phyloP scores from a whole-genome alignment of 805 yeast genomes.

The Blastobotrys chiropterorum region DNA sequence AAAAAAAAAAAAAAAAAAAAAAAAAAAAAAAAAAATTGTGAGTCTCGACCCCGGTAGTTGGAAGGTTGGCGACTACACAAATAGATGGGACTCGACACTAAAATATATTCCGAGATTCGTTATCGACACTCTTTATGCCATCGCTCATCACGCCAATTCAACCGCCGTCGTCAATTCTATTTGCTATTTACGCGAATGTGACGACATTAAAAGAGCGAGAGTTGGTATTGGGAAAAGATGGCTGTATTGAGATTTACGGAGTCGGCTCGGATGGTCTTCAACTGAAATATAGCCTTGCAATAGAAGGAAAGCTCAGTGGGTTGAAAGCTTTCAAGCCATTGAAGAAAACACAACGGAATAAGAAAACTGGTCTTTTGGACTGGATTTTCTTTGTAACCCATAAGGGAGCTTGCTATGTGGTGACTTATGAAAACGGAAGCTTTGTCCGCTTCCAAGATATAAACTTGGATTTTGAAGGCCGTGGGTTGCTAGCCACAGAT shows the following conservation, averaged over 20 bases:
- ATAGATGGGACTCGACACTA: too few species aligned
- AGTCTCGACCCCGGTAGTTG: background rate
- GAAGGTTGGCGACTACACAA: too few species aligned
- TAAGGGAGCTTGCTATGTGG: background rate
- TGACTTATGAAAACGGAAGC: background rate
- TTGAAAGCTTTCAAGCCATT: background rate
- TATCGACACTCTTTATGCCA: too few species aligned
- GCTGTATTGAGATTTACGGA: background rate
- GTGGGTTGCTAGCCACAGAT: background rate
- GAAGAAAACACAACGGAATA: background rate
- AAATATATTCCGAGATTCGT: too few species aligned
- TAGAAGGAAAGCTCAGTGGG: background rate
- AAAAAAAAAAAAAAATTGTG: background rate
- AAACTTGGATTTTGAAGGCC: background rate
- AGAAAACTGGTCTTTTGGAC: background rate
- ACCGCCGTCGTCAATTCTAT: constrained; percentile 6
- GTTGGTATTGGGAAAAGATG: constrained; percentile 1
- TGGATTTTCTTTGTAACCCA: background rate
- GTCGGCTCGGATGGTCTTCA: background rate
- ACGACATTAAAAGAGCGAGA: background rate
- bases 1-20: background rate
- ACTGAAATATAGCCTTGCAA: background rate
- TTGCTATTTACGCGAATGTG: background rate
- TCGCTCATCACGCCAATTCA: background rate
- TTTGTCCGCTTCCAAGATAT: background rate